phyloP scores from a whole-genome alignment of 352 stramenopile species.

The Pythium aphanidermatum region DNA sequence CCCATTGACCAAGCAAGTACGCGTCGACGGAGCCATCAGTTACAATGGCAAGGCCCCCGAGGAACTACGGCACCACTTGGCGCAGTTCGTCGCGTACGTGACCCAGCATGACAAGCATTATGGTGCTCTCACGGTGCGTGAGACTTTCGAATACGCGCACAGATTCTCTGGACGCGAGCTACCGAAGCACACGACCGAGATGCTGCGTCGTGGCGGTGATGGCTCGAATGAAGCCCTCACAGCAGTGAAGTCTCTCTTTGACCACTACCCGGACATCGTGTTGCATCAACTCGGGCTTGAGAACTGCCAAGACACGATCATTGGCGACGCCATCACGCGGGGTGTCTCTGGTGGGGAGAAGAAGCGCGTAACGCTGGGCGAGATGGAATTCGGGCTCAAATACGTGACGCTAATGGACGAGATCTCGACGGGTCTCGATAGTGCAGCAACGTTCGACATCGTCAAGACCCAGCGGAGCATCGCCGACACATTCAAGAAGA shows the following conservation, averaged over 20 bases:
- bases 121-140: conserved; percentile 24
- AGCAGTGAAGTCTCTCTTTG: conserved; percentile 13
- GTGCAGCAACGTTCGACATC: conserved; percentile 33
- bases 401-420: conserved; percentile 28
- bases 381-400: conserved; percentile 71
- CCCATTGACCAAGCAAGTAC: conserved; percentile 30
- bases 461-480: conserved; percentile 23
- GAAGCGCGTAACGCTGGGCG: conserved; percentile 82
- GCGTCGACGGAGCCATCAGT: conserved; percentile 30
- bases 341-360: conserved; percentile 75
- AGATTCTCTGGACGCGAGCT: conserved; percentile 13
- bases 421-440: conserved; percentile 16
- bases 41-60: conserved; percentile 37
- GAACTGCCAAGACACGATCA: conserved; percentile 28
- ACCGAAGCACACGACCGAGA: conserved; percentile 2
- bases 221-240: conserved; percentile 7
- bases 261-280: conserved; percentile 31
- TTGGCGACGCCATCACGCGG: conserved; percentile 24
- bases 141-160: conserved; percentile 30
- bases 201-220: conserved; percentile 9
- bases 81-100: conserved; percentile 38
- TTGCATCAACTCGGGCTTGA: conserved; percentile 27
- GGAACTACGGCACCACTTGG: conserved; percentile 24
- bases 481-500: conserved; percentile 25
- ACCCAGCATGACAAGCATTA: conserved; percentile 75